phyloP scores from a whole-genome alignment of 805 yeast genomes.

The Candida ascalaphidarum region DNA sequence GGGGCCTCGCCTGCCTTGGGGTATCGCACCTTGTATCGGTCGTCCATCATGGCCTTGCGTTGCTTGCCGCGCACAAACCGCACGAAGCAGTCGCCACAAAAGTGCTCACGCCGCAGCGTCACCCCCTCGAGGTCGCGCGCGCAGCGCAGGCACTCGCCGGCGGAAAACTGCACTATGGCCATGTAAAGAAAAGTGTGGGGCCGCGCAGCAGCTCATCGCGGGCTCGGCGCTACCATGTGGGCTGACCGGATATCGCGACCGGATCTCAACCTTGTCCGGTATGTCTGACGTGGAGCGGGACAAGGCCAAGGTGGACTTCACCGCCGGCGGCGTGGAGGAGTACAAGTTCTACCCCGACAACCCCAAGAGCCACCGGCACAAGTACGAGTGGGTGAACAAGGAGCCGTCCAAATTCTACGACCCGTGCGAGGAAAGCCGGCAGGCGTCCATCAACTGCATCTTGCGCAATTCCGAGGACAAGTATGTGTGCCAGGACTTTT shows the following conservation, averaged over 20 bases:
- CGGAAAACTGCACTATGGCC: no score
- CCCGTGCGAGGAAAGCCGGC: constrained; percentile 86
- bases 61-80: constrained; percentile 73
- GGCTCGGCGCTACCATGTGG: no score
- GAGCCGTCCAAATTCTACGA: constrained; percentile 82
- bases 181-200: no score
- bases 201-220: no score
- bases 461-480: constrained; percentile 65
- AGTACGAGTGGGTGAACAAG: constrained; percentile 61
- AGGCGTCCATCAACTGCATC: constrained; percentile 79
- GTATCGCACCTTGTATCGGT: constrained; percentile 64
- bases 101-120: constrained; percentile 52
- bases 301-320: constrained; percentile 42
- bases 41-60: constrained; percentile 67
- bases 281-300: constrained; percentile 25
- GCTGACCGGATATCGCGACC: no score
- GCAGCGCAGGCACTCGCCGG: no score
- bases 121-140: constrained; percentile 32
- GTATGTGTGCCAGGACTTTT: constrained; percentile 65
- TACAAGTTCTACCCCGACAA: constrained; percentile 79
- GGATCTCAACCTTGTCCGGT: no score
- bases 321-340: constrained; percentile 43
- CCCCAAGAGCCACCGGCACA: constrained; percentile 67
- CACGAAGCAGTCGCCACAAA: constrained; percentile 61
- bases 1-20: constrained; percentile 37